Percentiles rank a stretch among this genome's conserved stretches.
These are phyloP conservation scores for Aspergillus sp. DNA, from an alignment of 2,329 filamentous ascomycete genomes.

Conservation along the genomic window DNA sequence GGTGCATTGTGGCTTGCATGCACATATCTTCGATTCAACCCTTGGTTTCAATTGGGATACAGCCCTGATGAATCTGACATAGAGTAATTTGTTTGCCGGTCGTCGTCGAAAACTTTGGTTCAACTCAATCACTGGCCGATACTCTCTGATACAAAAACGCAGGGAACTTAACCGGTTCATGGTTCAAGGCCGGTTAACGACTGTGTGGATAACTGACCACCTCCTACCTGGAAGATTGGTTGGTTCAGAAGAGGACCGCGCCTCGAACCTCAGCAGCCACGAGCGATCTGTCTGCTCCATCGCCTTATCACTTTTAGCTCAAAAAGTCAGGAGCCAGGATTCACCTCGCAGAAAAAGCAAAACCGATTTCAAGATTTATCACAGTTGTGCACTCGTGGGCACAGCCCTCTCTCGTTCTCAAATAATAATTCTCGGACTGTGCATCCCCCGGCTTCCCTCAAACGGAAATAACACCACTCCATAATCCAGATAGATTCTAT, in stretches of 20 bases:
- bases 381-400: neutral
- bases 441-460: neutral
- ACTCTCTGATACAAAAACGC: neutral
- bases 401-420: neutral
- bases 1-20: constrained; percentile 8
- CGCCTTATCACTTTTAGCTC: neutral
- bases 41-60: neutral
- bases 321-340: neutral
- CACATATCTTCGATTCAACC: neutral
- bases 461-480: neutral
- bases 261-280: neutral
- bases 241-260: neutral
- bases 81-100: neutral
- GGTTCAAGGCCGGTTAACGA: neutral
- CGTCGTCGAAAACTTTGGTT: neutral
- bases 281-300: neutral
- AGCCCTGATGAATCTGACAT: neutral
- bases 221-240: neutral
- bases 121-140: neutral
- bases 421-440: neutral
- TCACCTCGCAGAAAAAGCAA: neutral
- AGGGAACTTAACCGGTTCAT: neutral
- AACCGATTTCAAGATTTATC: neutral
- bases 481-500: no score
- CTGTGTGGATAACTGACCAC: neutral